A percentile compares a stretch with the other conserved stretches of the same genome.
Evolutionary conservation across 306 rosid genomes (phyloP).

Genomic region (Vigna reflexopilosa): DNA sequence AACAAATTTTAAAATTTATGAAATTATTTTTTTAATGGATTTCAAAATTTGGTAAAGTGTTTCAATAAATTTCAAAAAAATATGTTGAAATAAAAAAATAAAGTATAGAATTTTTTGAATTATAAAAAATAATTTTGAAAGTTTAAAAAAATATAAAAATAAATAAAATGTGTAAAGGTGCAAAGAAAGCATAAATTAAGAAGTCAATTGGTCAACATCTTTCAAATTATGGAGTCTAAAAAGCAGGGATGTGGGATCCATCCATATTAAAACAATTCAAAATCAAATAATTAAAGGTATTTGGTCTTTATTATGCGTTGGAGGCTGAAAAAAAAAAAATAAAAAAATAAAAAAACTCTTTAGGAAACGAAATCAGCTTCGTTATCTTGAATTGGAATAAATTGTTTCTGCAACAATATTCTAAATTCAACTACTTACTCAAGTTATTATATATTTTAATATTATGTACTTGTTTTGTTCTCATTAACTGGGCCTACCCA

Average conservation of each 20-base stretch:
- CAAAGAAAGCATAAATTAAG: too few species aligned
- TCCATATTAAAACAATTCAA: background rate
- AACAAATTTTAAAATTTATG: too few species aligned
- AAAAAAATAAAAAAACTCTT: background rate
- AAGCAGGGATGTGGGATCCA: background rate
- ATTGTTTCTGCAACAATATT: background rate
- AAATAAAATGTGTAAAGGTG: too few species aligned
- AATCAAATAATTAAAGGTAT: background rate
- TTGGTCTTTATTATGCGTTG: background rate
- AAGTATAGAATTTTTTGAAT: too few species aligned
- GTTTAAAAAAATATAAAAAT: too few species aligned
- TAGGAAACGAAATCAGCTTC: background rate
- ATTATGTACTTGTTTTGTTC: background rate
- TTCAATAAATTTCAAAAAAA: too few species aligned
- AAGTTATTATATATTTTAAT: background rate
- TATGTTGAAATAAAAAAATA: too few species aligned
- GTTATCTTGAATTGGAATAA: background rate
- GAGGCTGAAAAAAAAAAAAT: background rate
- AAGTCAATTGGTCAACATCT: too few species aligned
- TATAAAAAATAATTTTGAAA: too few species aligned
- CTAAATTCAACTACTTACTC: background rate
- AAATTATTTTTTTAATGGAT: too few species aligned
- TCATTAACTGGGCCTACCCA: background rate
- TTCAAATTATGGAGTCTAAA: background rate
- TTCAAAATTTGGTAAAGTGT: too few species aligned